A percentile compares a stretch with the other conserved stretches of the same genome.
phyloP scores from a whole-genome alignment of 1,284 basidiomycete species.

The Fomitopsis palustris region DNA sequence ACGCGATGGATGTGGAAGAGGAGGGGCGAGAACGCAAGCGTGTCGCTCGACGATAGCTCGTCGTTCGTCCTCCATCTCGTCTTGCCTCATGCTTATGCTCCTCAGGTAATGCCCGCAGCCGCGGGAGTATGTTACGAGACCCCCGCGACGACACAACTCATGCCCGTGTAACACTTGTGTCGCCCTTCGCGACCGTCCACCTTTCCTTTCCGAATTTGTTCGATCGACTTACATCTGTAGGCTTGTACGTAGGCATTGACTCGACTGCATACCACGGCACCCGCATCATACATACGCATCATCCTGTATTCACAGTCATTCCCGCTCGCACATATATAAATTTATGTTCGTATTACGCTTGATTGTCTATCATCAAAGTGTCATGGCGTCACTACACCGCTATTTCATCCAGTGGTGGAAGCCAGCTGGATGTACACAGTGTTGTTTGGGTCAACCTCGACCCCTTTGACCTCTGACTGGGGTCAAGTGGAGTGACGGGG shows the following conservation, averaged over 20 bases:
- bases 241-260: slow-evolving; percentile 1
- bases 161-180: not conserved
- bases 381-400: slow-evolving; percentile 29
- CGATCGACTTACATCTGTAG: not conserved
- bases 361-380: too few species aligned
- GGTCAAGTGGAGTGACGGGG: too few species aligned
- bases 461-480: too few species aligned
- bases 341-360: not conserved
- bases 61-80: not conserved
- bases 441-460: too few species aligned
- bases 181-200: not conserved
- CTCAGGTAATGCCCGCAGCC: not conserved
- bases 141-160: not conserved
- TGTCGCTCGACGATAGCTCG: slow-evolving; percentile 29
- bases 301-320: not conserved
- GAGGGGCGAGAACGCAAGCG: slow-evolving; percentile 37
- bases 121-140: not conserved
- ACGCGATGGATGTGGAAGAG: slow-evolving; percentile 38
- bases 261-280: not conserved
- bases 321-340: not conserved
- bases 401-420: too few species aligned
- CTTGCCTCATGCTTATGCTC: not conserved
- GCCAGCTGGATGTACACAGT: too few species aligned
- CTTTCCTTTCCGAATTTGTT: not conserved
- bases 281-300: not conserved